Evolutionary conservation across 345 rosid genomes (phyloP).

Genomic region (Tarenaya hassleriana): DNA sequence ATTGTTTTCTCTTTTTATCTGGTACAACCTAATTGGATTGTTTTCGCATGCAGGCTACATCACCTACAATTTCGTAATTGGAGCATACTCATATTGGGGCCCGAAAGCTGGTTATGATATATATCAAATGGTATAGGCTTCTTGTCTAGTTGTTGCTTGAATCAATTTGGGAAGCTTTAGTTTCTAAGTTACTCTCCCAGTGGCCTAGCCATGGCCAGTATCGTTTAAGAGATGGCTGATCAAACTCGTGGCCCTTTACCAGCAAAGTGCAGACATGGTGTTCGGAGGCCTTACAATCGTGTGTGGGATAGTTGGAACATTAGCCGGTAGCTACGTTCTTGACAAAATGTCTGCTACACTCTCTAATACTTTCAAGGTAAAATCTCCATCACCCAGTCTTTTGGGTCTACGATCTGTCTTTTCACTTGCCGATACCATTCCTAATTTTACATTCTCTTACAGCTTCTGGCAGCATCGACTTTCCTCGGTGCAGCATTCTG

Average conservation of each 20-base stretch:
- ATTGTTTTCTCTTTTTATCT: background rate
- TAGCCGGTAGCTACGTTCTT: constrained; percentile 71
- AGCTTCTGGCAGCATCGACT: constrained; percentile 79
- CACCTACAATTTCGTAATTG: constrained; percentile 84
- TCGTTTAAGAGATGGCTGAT: no score
- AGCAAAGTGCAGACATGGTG: constrained; percentile 74
- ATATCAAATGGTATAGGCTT: constrained; percentile 65
- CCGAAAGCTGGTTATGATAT: constrained; percentile 95
- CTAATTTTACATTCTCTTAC: constrained; percentile 22
- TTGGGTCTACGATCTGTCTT: background rate
- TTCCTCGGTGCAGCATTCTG: constrained; percentile 76
- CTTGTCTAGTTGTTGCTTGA: background rate
- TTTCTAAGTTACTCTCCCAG: background rate
- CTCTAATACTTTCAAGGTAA: constrained; percentile 85
- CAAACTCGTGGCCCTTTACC: constrained; percentile 18
- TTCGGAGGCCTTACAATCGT: constrained; percentile 90
- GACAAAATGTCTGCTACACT: constrained; percentile 69
- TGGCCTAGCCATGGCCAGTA: no score
- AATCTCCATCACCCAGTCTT: background rate
- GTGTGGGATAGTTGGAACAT: constrained; percentile 83
- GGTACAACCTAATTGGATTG: background rate
- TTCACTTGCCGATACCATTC: background rate
- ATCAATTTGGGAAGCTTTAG: background rate
- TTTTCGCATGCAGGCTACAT: constrained; percentile 53
- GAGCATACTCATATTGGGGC: constrained; percentile 98